Conservation (phyloP, 192 early-diverging fungal genomes). For the Linnemannia schmuckeri region DNA sequence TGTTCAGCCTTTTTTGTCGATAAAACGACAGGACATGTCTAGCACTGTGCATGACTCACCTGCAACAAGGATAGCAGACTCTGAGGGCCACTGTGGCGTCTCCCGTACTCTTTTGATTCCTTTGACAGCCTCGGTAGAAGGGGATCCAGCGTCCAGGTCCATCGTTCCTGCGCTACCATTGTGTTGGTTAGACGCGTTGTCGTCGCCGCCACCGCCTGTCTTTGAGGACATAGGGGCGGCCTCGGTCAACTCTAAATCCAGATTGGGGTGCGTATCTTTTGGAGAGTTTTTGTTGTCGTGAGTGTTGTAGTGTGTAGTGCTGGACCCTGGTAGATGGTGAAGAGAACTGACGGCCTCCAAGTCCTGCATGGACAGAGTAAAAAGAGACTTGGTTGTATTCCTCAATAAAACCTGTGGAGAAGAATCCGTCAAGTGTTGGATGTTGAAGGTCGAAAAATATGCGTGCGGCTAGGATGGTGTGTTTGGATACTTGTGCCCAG, state of each 20-base stretch:
- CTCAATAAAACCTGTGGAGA: background rate
- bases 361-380: constrained; percentile 6
- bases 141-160: background rate
- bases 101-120: background rate
- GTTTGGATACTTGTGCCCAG: background rate
- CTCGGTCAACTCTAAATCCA: background rate
- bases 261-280: background rate
- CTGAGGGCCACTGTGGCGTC: constrained; percentile 45
- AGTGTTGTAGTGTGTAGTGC: background rate
- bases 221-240: background rate
- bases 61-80: constrained; percentile 53
- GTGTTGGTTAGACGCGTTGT: background rate
- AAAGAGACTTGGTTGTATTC: background rate
- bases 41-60: constrained; percentile 1
- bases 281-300: background rate
- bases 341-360: background rate
- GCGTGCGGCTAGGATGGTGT: background rate
- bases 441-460: background rate
- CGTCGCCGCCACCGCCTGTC: background rate
- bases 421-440: background rate
- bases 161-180: background rate
- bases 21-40: background rate
- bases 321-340: constrained; percentile 7
- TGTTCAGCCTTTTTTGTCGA: background rate
- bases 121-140: background rate